Conservation (phyloP, 306 rosid genomes). For the Cucurbita moschata region DNA sequence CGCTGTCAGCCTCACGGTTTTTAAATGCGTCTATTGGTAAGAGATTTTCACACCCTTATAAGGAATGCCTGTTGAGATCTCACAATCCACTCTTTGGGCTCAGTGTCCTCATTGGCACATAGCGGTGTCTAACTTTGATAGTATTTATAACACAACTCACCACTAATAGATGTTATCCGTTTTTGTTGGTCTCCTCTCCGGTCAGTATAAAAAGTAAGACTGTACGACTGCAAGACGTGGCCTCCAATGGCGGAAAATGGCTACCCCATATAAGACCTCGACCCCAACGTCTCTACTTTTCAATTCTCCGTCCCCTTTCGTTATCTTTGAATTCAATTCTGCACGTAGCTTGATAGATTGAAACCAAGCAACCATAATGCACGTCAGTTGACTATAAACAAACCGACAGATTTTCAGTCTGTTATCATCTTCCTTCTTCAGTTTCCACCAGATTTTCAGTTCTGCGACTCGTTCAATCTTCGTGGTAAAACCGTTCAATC, state of each 20-base stretch:
- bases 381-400: slow-evolving; percentile 5
- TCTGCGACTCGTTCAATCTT: neutral
- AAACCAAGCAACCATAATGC: neutral
- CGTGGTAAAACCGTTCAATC: neutral
- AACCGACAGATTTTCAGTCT: neutral
- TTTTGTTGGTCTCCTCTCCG: too few species aligned
- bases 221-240: neutral
- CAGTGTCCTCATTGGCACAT: too few species aligned
- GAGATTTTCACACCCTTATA: too few species aligned
- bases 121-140: too few species aligned
- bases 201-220: too few species aligned
- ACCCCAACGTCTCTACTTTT: neutral
- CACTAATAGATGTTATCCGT: too few species aligned
- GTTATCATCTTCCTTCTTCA: neutral
- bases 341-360: neutral
- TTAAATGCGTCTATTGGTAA: too few species aligned
- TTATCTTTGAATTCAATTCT: neutral
- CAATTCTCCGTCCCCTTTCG: neutral
- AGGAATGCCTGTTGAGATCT: too few species aligned
- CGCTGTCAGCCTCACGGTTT: too few species aligned
- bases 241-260: neutral
- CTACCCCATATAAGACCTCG: neutral
- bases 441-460: neutral
- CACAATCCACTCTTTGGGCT: too few species aligned
- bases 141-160: too few species aligned